phyloP scores from a whole-genome alignment of 1,284 basidiomycete genomes.

The Ceratobasidium sp. region DNA sequence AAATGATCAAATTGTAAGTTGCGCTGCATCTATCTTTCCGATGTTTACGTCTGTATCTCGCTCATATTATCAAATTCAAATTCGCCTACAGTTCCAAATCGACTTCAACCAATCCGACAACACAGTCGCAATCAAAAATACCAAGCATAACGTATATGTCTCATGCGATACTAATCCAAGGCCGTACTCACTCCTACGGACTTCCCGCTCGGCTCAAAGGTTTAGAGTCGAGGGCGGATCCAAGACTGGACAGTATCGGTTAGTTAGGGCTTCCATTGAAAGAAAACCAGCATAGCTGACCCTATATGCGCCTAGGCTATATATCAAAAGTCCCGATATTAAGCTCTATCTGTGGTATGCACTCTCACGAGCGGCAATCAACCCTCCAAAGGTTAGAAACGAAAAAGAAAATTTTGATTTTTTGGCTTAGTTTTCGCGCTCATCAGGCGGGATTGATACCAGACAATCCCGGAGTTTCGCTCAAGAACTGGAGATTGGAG shows the following conservation, averaged over 20 bases:
- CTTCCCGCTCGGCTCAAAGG: background rate
- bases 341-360: constrained; percentile 12
- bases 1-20: background rate
- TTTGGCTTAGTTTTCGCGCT: background rate
- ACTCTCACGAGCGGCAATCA: background rate
- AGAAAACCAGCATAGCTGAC: background rate
- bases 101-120: background rate
- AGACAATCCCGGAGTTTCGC: background rate
- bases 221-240: background rate
- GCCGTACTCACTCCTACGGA: background rate
- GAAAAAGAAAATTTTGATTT: background rate
- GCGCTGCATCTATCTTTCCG: background rate
- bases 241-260: background rate
- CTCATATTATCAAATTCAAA: background rate
- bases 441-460: constrained; percentile 13
- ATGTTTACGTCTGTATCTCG: background rate
- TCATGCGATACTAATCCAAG: constrained; percentile 3
- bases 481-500: constrained; percentile 23
- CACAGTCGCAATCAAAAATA: background rate
- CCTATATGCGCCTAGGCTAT: background rate
- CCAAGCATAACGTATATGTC: constrained; percentile 1
- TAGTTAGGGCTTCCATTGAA: background rate
- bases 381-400: background rate
- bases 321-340: background rate
- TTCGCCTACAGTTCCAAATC: background rate